phyloP scores from a whole-genome alignment of 768 basidiomycete species.

The Trametes cubensis region DNA sequence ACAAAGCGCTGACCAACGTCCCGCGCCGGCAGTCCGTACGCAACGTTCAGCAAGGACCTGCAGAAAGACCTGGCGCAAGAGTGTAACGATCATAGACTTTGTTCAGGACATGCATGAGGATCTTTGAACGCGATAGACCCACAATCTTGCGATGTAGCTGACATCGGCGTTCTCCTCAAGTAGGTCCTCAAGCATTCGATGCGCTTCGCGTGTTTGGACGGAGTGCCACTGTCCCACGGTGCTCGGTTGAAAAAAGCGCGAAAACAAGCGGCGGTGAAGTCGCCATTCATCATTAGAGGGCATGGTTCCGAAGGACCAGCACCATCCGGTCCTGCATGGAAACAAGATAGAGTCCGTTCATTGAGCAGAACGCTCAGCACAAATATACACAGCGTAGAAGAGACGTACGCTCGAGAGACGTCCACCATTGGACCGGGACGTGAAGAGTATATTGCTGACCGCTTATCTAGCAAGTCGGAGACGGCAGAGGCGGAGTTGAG shows the following conservation, averaged over 20 bases:
- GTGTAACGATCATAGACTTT: too few relatives aligned
- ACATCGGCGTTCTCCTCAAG: background rate
- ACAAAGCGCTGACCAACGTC: too few relatives aligned
- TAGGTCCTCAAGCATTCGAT: background rate
- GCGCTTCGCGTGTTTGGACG: background rate
- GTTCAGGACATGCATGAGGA: too few relatives aligned
- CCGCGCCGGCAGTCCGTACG: too few relatives aligned
- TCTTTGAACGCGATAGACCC: background rate
- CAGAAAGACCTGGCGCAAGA: too few relatives aligned
- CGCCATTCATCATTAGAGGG: slow-evolving; percentile 6
- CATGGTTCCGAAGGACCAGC: background rate
- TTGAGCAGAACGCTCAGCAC: too few relatives aligned
- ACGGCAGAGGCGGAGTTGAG: slow-evolving; percentile 22
- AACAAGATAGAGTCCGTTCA: background rate
- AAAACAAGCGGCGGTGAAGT: slow-evolving; percentile 1
- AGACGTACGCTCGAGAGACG: background rate
- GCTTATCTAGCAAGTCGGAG: slow-evolving; percentile 32
- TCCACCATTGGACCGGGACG: background rate
- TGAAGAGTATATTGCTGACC: slow-evolving; percentile 29
- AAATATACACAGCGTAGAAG: too few relatives aligned
- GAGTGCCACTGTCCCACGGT: background rate
- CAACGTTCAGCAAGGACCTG: too few relatives aligned
- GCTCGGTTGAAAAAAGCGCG: background rate
- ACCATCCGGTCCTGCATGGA: slow-evolving; percentile 2
- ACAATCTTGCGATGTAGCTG: background rate